phyloP scores from a whole-genome alignment of 2,329 filamentous ascomycete species.

The Eurotiales sp. region DNA sequence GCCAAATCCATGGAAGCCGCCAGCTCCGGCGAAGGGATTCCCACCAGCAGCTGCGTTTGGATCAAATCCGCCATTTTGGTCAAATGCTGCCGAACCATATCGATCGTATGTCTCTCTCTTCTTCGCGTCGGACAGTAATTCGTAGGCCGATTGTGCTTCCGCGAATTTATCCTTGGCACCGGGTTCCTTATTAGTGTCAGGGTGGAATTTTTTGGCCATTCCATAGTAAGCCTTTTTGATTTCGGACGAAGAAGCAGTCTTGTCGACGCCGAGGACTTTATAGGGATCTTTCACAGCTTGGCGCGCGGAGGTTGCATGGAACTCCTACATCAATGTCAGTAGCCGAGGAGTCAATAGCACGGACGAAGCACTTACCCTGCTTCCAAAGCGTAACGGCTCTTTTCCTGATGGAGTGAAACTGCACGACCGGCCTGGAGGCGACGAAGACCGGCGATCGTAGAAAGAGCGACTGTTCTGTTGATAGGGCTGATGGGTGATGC shows the following conservation, averaged over 20 bases:
- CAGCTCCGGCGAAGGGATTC: constrained; percentile 55
- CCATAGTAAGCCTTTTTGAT: constrained; percentile 99
- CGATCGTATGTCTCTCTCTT: constrained; percentile 92
- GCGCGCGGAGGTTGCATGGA: constrained; percentile 51
- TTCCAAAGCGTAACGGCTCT: constrained; percentile 16
- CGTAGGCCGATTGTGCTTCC: constrained; percentile 90
- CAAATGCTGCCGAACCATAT: constrained; percentile 76
- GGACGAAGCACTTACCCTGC: constrained; percentile 27
- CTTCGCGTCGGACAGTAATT: constrained; percentile 84
- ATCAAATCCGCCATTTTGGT: constrained; percentile 70
- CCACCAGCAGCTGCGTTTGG: constrained; percentile 57
- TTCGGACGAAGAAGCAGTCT: constrained; percentile 73
- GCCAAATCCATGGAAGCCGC: constrained; percentile 58
- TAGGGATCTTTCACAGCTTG: constrained; percentile 82
- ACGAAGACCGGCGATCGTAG: constrained; percentile 24
- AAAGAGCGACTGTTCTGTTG: constrained; percentile 35
- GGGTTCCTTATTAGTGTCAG: constrained; percentile 94
- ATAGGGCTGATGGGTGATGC: constrained; percentile 29
- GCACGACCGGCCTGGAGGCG: constrained; percentile 26
- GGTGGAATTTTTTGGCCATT: constrained; percentile 94
- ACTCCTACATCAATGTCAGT: constrained; percentile 29
- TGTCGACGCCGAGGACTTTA: constrained; percentile 76
- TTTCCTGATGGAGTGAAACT: constrained; percentile 25
- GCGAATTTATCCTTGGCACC: constrained; percentile 92
- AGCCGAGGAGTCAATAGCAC: background rate